Percentiles rank a stretch among this genome's conserved stretches.
phyloP scores from a whole-genome alignment of 1,284 basidiomycete species.

The Ustilago cynodontis region DNA sequence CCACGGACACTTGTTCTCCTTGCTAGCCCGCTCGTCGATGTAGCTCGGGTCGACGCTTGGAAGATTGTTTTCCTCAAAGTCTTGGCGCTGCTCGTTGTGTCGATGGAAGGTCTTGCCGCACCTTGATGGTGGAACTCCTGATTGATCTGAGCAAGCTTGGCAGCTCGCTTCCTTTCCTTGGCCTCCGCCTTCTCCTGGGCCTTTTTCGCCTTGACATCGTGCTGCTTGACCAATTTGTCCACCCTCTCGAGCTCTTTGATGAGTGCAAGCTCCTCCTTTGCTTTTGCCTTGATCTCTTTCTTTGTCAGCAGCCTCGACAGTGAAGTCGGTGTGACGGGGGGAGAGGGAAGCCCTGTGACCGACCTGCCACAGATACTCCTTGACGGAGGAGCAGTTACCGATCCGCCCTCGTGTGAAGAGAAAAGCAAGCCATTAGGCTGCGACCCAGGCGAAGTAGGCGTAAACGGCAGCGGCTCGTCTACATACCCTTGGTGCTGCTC shows the following conservation, averaged over 20 bases:
- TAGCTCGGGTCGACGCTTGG: slow-evolving; percentile 28
- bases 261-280: slow-evolving; percentile 54
- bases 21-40: background rate
- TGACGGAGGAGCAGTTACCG: background rate
- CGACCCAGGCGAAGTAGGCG: slow-evolving; percentile 20
- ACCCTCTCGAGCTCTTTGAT: slow-evolving; percentile 54
- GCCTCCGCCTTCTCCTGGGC: slow-evolving; percentile 29
- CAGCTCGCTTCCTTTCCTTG: slow-evolving; percentile 29
- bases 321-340: slow-evolving; percentile 26
- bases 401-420: slow-evolving; percentile 4
- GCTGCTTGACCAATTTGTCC: slow-evolving; percentile 53
- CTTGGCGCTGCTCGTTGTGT: background rate
- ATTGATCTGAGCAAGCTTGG: slow-evolving; percentile 19
- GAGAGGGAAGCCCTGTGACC: slow-evolving; percentile 14
- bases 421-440: slow-evolving; percentile 24
- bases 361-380: slow-evolving; percentile 16
- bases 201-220: slow-evolving; percentile 51
- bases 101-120: background rate
- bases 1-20: slow-evolving; percentile 24
- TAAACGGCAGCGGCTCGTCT: slow-evolving; percentile 8
- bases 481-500: background rate
- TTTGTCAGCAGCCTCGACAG: slow-evolving; percentile 16
- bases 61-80: slow-evolving; percentile 35
- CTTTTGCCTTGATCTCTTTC: slow-evolving; percentile 53
- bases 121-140: slow-evolving; percentile 6